Percentiles rank a stretch among this genome's conserved stretches.
Conservation (phyloP, 306 rosid genomes). For the Biancaea sappan region DNA sequence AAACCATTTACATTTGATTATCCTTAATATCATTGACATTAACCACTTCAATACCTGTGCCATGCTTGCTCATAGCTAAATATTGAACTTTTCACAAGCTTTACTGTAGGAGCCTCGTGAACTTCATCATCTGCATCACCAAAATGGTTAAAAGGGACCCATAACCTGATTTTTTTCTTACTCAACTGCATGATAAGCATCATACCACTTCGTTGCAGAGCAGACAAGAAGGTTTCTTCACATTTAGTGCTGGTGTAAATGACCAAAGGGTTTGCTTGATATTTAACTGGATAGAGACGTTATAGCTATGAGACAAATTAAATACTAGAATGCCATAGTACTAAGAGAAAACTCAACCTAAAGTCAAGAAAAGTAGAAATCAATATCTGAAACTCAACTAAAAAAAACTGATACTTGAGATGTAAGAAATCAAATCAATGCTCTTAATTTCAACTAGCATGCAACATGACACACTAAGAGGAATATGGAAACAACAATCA, state of each 20-base stretch:
- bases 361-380: conserved; percentile 2
- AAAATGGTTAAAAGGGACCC: conserved; percentile 43
- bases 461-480: conserved; percentile 23
- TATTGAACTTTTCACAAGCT: conserved; percentile 90
- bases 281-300: conserved; percentile 65
- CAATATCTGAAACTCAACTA: neutral
- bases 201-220: conserved; percentile 87
- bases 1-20: conserved; percentile 11
- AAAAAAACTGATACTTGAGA: neutral
- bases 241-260: conserved; percentile 91
- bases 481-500: conserved; percentile 34
- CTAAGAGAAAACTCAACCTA: conserved; percentile 4
- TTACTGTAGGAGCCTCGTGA: conserved; percentile 66
- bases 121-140: conserved; percentile 64
- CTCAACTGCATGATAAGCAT: conserved; percentile 28
- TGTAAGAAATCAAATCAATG: conserved; percentile 17
- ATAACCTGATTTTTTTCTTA: conserved; percentile 29
- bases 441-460: conserved; percentile 28
- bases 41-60: conserved; percentile 75
- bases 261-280: conserved; percentile 86
- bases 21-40: conserved; percentile 23
- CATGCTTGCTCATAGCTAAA: conserved; percentile 98
- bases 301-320: conserved; percentile 35
- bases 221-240: conserved; percentile 85
- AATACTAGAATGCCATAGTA: conserved; percentile 19